Percentiles rank a stretch among this genome's conserved stretches.
These are phyloP conservation scores for Agrocybe chaxingu DNA, from an alignment of 768 basidiomycete species.

Conservation along the genomic window DNA sequence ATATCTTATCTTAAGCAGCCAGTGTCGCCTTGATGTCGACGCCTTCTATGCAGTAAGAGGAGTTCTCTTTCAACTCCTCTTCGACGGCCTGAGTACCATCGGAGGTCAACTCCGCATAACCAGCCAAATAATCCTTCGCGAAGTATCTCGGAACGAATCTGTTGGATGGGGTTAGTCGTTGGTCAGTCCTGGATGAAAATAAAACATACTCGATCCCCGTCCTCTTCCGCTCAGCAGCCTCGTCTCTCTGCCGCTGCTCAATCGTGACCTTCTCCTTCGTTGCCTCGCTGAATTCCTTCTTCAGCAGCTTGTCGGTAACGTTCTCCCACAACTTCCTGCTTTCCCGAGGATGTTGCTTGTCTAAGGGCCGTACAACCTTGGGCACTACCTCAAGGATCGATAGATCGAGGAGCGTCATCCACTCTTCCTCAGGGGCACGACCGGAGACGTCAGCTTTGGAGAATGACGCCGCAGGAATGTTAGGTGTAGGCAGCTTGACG, in stretches of 20 bases:
- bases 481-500: constrained; percentile 33
- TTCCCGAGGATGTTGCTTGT: constrained; percentile 75
- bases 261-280: constrained; percentile 89
- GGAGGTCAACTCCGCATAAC: constrained; percentile 64
- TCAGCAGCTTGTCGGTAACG: constrained; percentile 70
- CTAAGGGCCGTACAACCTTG: constrained; percentile 80
- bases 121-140: constrained; percentile 61
- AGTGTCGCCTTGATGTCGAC: constrained; percentile 11
- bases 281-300: constrained; percentile 88
- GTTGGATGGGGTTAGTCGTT: neutral
- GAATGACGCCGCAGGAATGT: constrained; percentile 31
- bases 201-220: constrained; percentile 71
- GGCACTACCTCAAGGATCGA: constrained; percentile 68
- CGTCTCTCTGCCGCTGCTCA: constrained; percentile 91
- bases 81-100: constrained; percentile 71
- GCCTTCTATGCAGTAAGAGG: constrained; percentile 27
- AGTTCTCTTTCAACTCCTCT: constrained; percentile 57
- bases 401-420: constrained; percentile 72
- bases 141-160: constrained; percentile 81
- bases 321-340: constrained; percentile 85
- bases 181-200: constrained; percentile 1
- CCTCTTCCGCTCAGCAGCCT: constrained; percentile 82
- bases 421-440: constrained; percentile 40
- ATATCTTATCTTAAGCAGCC: neutral
- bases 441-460: constrained; percentile 42